Conservation (phyloP, 768 basidiomycete species). For the Mycena pura region DNA sequence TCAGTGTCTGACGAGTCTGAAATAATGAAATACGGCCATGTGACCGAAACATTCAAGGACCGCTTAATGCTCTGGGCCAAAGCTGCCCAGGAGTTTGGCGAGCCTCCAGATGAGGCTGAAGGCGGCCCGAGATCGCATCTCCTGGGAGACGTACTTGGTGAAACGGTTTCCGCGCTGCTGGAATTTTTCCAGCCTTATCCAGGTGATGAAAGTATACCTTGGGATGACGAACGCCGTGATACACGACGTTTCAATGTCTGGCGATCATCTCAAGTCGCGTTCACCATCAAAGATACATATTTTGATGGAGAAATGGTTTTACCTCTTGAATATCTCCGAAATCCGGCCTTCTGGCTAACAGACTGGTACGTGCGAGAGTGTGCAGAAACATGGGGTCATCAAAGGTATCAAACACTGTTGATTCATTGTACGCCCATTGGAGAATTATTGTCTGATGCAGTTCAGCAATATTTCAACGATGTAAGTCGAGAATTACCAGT, state of each 20-base stretch:
- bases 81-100: not conserved
- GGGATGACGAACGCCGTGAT: not conserved
- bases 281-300: not conserved
- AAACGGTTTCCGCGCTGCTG: not conserved
- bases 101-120: not conserved
- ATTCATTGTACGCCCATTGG: slow-evolving; percentile 1
- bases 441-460: not conserved
- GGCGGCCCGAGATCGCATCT: not conserved
- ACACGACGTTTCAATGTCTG: not conserved
- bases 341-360: not conserved
- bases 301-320: not conserved
- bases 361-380: not conserved
- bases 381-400: not conserved
- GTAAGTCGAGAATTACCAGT: not conserved
- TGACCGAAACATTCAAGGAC: not conserved
- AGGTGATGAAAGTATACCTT: not conserved
- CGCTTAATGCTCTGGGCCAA: not conserved
- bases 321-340: not conserved
- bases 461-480: slow-evolving; percentile 6
- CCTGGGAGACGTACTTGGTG: not conserved
- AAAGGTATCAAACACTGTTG: not conserved
- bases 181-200: not conserved
- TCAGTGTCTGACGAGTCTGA: not conserved
- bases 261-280: not conserved
- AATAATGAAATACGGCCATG: too few species aligned